Conservation (phyloP, 768 basidiomycete genomes). For the Naganishia kalamii region DNA sequence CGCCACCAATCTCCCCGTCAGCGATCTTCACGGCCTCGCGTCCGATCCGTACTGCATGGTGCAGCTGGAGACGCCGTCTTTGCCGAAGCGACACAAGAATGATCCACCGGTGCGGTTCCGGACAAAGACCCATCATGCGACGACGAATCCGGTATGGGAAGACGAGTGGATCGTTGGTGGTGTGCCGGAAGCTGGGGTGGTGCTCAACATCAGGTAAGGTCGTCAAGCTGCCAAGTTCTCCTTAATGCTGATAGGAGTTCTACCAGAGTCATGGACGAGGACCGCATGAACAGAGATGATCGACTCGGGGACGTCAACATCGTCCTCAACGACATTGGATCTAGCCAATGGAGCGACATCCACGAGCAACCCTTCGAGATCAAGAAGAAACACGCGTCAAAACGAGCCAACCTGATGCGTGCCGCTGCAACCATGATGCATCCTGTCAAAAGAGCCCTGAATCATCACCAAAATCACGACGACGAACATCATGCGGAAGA, state of each 20-base stretch:
- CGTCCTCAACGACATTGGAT: slow-evolving; percentile 1
- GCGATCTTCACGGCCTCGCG: slow-evolving; percentile 33
- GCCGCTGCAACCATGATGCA: not conserved
- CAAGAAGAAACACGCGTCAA: slow-evolving; percentile 32
- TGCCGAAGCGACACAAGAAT: slow-evolving; percentile 25
- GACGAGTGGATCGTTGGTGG: slow-evolving; percentile 36
- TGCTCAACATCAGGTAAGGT: slow-evolving; percentile 22
- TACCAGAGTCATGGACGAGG: slow-evolving; percentile 38
- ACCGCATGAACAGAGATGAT: slow-evolving; percentile 41
- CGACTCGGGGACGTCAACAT: slow-evolving; percentile 34
- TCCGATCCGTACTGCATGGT: slow-evolving; percentile 40
- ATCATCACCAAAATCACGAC: slow-evolving; percentile 23
- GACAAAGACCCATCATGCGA: slow-evolving; percentile 30
- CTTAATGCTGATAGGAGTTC: not conserved
- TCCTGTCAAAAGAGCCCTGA: not conserved
- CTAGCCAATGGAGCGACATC: slow-evolving; percentile 23
- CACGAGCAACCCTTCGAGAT: slow-evolving; percentile 31
- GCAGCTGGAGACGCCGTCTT: slow-evolving; percentile 30
- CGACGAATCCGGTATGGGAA: slow-evolving; percentile 35
- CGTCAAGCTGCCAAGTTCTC: too few relatives aligned
- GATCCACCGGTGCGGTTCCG: slow-evolving; percentile 37
- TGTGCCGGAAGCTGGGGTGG: slow-evolving; percentile 33
- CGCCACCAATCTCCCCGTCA: slow-evolving; percentile 35
- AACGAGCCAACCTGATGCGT: slow-evolving; percentile 33
- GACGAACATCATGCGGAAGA: slow-evolving; percentile 24